Evolutionary conservation across 768 basidiomycete genomes (phyloP).

Genomic region (Leucogyrophana mollusca): DNA sequence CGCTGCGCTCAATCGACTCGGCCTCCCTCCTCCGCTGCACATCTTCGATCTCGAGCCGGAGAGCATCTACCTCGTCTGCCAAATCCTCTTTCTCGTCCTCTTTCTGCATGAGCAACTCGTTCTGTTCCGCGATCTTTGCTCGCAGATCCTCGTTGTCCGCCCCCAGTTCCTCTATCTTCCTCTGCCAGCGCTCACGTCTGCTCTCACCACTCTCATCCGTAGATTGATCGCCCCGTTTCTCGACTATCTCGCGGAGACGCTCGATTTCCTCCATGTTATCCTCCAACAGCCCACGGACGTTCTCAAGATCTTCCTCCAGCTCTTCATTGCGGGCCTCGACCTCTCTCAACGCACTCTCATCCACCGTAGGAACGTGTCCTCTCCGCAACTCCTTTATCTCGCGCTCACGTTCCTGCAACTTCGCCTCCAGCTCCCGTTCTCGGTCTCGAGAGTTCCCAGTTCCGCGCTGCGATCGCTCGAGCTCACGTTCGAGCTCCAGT

Average conservation of each 20-base stretch:
- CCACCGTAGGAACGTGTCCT: constrained; percentile 38
- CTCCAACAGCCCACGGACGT: constrained; percentile 63
- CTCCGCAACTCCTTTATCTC: constrained; percentile 68
- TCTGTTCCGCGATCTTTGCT: constrained; percentile 55
- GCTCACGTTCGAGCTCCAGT: constrained; percentile 77
- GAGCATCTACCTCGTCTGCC: constrained; percentile 59
- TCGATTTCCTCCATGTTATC: constrained; percentile 87
- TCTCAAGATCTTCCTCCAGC: constrained; percentile 73
- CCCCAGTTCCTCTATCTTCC: constrained; percentile 56
- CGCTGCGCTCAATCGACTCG: constrained; percentile 65
- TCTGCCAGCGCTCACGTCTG: constrained; percentile 42
- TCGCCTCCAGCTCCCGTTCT: constrained; percentile 76
- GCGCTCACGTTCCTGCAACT: constrained; percentile 68
- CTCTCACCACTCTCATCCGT: constrained; percentile 39
- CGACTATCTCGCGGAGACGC: constrained; percentile 65
- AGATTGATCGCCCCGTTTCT: constrained; percentile 47
- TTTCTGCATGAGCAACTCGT: constrained; percentile 49
- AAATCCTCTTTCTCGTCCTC: constrained; percentile 77
- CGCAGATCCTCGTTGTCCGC: constrained; percentile 63
- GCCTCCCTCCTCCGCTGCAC: constrained; percentile 59
- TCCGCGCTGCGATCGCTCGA: constrained; percentile 65
- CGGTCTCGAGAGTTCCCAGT: constrained; percentile 41
- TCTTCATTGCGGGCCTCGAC: constrained; percentile 62
- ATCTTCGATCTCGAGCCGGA: constrained; percentile 68
- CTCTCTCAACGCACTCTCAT: constrained; percentile 54